Base-by-base conservation (phyloP, 768 basidiomycete genomes). In the Leccinum boreale region DNA sequence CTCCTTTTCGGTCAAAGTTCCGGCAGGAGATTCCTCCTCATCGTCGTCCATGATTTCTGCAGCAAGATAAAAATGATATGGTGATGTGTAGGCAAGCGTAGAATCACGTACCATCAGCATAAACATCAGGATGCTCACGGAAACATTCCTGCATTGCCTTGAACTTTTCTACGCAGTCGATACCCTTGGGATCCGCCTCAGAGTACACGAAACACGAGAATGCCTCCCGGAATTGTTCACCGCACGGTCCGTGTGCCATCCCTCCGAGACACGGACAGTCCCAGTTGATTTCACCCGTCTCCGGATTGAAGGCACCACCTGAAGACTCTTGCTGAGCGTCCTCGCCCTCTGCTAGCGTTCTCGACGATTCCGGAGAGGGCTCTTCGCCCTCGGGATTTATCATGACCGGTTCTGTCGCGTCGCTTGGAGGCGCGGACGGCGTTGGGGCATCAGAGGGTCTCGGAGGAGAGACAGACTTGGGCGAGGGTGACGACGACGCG, bases 211-310 rank as follows among this genome's bases (percentile, higher is more conserved):
- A 99, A 76, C 97, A 99, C 35, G 93, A 92, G 75, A 99, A 99
- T 1, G 97, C 96, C 60, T 88, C 91, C 61, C 88, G 86, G 79
- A 99, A 99, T 63, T 98, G 82, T 59, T 81, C 80, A 9, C 97
- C 97, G 67, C 97, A 99, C 10, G 94, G 94, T 6, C 97, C 96
- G 68, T 98, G 81, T 10, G 96, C 96, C 97, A 99, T 98, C 51
- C 97, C 97, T 31, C 97, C 97, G 8, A 99, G 85, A 72, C 97
- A 98, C 1, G 97, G 94, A 73, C 97, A 99, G 70, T 98, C 97
- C 97, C 97, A 99, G 77, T 99, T 99, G 67, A 99, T 98, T 81
- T 98, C 94, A 46, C 97, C 97, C 2, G 97, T 99, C 61, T 85
- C 94, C 19, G 95, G 95, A 75, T 99, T 90, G 79, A 84, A 98